Percentiles rank a stretch among this genome's conserved stretches.
These are phyloP conservation scores for Alternaria ethzedia DNA, from an alignment of 2,329 filamentous ascomycete species.

Conservation along the genomic window DNA sequence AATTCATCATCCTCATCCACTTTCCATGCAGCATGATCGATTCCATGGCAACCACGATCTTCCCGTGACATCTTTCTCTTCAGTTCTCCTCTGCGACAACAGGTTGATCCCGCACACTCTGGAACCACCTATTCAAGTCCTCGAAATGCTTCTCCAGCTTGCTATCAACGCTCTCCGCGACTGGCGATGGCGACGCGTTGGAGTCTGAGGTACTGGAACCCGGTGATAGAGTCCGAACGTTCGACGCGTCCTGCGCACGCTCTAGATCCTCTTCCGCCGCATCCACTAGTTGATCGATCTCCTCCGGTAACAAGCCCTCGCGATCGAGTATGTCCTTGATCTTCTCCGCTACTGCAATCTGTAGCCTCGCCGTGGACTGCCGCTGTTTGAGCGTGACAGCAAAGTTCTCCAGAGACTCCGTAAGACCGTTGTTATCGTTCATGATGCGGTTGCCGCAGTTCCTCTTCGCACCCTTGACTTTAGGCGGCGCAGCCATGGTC, in stretches of 20 bases:
- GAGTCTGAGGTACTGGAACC: fast-evolving
- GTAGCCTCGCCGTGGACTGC: background rate
- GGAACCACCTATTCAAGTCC: background rate
- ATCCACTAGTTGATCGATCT: background rate
- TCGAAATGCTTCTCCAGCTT: background rate
- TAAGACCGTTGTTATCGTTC: background rate
- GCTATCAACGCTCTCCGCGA: background rate
- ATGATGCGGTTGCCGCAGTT: background rate
- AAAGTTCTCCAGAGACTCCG: background rate
- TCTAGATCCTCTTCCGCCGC: background rate
- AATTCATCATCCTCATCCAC: background rate
- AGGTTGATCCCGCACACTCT: background rate
- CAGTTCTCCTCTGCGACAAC: background rate
- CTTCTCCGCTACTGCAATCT: background rate
- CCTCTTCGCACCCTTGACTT: background rate
- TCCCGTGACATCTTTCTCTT: background rate
- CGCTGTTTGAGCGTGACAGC: background rate
- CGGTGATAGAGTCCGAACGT: background rate
- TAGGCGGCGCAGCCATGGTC: background rate
- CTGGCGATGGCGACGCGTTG: background rate
- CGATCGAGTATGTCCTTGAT: background rate
- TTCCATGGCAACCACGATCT: fast-evolving
- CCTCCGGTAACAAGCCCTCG: background rate
- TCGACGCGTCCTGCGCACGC: background rate
- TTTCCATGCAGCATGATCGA: background rate